Percentiles rank a stretch among this genome's conserved stretches.
Evolutionary conservation across 495 filamentous ascomycete species (phyloP).

Genomic region (Astrocystis sublimbata): DNA sequence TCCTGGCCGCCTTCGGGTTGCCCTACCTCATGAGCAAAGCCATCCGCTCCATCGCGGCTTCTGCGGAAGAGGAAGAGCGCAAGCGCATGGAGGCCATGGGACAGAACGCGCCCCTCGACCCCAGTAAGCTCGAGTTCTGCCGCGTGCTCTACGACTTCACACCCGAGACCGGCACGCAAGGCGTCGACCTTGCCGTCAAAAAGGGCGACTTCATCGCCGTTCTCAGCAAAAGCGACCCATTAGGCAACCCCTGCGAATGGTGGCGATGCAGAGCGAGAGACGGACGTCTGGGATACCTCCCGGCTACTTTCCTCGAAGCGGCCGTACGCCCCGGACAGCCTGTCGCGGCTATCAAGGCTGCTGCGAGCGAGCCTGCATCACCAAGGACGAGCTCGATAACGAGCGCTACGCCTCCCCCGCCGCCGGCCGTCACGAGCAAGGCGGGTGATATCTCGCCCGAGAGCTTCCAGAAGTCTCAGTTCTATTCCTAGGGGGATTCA

Average conservation of each 20-base stretch:
- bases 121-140: conserved; percentile 90
- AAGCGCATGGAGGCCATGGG: conserved; percentile 56
- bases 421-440: conserved; percentile 61
- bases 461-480: conserved; percentile 88
- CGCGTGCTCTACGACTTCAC: conserved; percentile 91
- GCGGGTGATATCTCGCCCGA: conserved; percentile 71
- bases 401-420: conserved; percentile 45
- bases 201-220: conserved; percentile 97
- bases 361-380: conserved; percentile 50
- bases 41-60: conserved; percentile 78
- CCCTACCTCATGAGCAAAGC: conserved; percentile 95
- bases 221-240: conserved; percentile 86
- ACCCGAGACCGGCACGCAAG: conserved; percentile 66
- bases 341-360: conserved; percentile 55
- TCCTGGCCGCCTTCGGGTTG: conserved; percentile 89
- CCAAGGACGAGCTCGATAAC: conserved; percentile 50
- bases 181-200: conserved; percentile 86
- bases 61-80: conserved; percentile 77
- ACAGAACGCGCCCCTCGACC: conserved; percentile 64
- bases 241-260: conserved; percentile 92
- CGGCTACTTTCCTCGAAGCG: conserved; percentile 82
- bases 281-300: conserved; percentile 87
- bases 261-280: conserved; percentile 95
- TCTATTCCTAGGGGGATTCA: conserved; percentile 60
- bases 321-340: conserved; percentile 61